These are phyloP conservation scores for Solanum commersonii DNA, from an alignment of 257 asterid genomes.

Conservation along the genomic window DNA sequence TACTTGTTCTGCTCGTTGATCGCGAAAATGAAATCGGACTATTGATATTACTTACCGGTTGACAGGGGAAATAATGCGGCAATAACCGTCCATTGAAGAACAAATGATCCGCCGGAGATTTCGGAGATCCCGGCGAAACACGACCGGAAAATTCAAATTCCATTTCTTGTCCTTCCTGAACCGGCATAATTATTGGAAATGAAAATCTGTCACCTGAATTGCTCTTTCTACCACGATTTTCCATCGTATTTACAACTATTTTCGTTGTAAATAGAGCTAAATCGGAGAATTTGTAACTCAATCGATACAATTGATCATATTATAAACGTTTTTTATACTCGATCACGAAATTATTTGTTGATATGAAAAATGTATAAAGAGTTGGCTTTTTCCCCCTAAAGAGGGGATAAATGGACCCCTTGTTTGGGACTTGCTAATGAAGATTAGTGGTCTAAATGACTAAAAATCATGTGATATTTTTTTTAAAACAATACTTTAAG, in stretches of 20 bases:
- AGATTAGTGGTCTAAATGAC: slow-evolving; percentile 22
- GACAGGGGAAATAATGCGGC: slow-evolving; percentile 61
- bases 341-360: slow-evolving; percentile 4
- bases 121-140: slow-evolving; percentile 30
- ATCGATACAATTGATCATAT: neutral
- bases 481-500: neutral
- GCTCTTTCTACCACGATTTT: slow-evolving; percentile 12
- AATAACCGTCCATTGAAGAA: slow-evolving; percentile 59
- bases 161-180: slow-evolving; percentile 1
- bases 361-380: slow-evolving; percentile 13
- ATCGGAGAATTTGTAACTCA: neutral
- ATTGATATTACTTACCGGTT: neutral
- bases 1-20: slow-evolving; percentile 62
- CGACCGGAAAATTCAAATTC: slow-evolving; percentile 38
- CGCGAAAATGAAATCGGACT: slow-evolving; percentile 24
- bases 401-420: slow-evolving; percentile 31
- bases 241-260: slow-evolving; percentile 20
- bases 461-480: slow-evolving; percentile 4
- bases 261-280: neutral
- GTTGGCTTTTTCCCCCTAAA: slow-evolving; percentile 30
- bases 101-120: slow-evolving; percentile 72
- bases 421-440: slow-evolving; percentile 23
- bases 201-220: slow-evolving; percentile 43
- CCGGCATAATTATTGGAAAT: slow-evolving; percentile 23
- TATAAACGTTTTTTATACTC: neutral